A percentile compares a stretch with the other conserved stretches of the same genome.
Evolutionary conservation across 2,329 filamentous ascomycete species (phyloP).

Genomic region (Sclerotinia borealis): DNA sequence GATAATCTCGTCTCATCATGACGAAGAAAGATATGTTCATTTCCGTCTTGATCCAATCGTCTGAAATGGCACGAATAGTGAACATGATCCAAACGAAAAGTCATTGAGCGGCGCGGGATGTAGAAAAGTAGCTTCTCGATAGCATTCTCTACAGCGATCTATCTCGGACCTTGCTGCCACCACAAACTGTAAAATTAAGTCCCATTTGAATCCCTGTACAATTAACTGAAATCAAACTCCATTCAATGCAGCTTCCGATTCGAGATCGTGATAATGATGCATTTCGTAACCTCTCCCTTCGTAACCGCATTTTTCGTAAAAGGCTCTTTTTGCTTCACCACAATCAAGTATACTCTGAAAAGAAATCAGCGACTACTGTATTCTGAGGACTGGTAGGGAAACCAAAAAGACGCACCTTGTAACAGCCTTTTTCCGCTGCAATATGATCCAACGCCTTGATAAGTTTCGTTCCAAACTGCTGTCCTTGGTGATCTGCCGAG

Average conservation of each 20-base stretch:
- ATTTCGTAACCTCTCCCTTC: slow-evolving; percentile 87
- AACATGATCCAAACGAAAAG: not conserved
- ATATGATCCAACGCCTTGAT: slow-evolving; percentile 90
- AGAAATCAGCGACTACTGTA: not conserved
- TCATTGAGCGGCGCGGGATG: not conserved
- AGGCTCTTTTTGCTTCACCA: slow-evolving; percentile 89
- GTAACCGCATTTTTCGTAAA: slow-evolving; percentile 80
- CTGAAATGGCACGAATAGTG: not conserved
- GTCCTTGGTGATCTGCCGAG: slow-evolving; percentile 87
- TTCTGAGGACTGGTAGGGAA: no score
- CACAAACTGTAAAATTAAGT: not conserved
- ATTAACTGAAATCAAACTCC: slow-evolving; percentile 4
- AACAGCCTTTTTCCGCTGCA: slow-evolving; percentile 81
- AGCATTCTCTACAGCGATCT: not conserved
- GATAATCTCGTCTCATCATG: not conserved
- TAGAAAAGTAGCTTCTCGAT: not conserved
- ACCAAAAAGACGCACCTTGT: slow-evolving; percentile 48
- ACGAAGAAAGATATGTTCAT: not conserved
- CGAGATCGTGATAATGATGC: slow-evolving; percentile 72
- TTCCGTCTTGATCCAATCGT: not conserved
- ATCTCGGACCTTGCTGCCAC: not conserved
- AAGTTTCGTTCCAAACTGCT: slow-evolving; percentile 85
- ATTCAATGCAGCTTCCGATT: slow-evolving; percentile 14
- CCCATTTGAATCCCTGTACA: not conserved
- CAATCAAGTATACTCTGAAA: slow-evolving; percentile 83